phyloP scores from a whole-genome alignment of 202 grass and related monocot genomes.

The Setaria viridis region DNA sequence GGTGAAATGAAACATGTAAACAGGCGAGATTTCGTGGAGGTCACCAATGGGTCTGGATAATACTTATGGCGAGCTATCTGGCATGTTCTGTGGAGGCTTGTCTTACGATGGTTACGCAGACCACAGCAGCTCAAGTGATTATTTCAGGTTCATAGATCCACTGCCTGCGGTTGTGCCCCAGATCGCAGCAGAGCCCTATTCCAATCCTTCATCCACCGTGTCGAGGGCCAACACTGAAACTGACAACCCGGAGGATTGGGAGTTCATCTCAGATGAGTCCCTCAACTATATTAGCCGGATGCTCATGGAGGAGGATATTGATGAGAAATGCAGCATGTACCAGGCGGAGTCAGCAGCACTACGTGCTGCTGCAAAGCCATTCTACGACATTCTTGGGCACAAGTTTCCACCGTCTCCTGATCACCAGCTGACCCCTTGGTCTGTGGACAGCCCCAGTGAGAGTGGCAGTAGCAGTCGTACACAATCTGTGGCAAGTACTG shows the following conservation, averaged over 20 bases:
- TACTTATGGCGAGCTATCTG: slow-evolving; percentile 51
- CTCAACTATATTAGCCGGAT: slow-evolving; percentile 88
- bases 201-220: slow-evolving; percentile 10
- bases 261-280: slow-evolving; percentile 86
- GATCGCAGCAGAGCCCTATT: slow-evolving; percentile 13
- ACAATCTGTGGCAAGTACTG: slow-evolving; percentile 37
- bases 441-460: slow-evolving; percentile 58
- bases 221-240: slow-evolving; percentile 42
- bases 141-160: slow-evolving; percentile 51
- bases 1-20: slow-evolving; percentile 28
- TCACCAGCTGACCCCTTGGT: slow-evolving; percentile 26
- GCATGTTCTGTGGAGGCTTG: slow-evolving; percentile 51
- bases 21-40: not conserved
- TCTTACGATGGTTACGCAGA: slow-evolving; percentile 54
- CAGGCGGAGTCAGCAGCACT: slow-evolving; percentile 73
- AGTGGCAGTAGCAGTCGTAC: slow-evolving; percentile 42
- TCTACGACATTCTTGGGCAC: slow-evolving; percentile 90
- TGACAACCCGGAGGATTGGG: slow-evolving; percentile 79
- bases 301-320: slow-evolving; percentile 96
- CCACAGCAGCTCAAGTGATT: slow-evolving; percentile 36
- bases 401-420: slow-evolving; percentile 79
- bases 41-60: slow-evolving; percentile 58
- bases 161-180: slow-evolving; percentile 18
- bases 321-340: slow-evolving; percentile 80
- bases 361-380: slow-evolving; percentile 75